Percentiles rank a stretch among this genome's conserved stretches.
Conservation (phyloP, 352 stramenopile species). For the Phytophthora ohioensis region DNA sequence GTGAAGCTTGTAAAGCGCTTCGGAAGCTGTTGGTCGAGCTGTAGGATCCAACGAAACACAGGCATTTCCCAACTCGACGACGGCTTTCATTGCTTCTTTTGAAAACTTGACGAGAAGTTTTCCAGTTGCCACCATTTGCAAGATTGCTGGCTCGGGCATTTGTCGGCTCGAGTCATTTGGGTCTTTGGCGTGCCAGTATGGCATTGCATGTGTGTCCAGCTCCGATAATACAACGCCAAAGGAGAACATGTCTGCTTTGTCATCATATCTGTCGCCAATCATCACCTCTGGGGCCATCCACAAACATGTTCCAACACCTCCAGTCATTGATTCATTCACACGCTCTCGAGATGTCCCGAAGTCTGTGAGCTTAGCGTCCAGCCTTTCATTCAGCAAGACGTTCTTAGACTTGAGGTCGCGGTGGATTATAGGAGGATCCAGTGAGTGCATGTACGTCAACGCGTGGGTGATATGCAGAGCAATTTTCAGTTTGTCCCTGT, state of each 20-base stretch:
- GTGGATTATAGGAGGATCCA: slow-evolving; percentile 49
- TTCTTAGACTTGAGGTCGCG: slow-evolving; percentile 67
- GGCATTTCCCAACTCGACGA: slow-evolving; percentile 41
- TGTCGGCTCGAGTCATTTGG: slow-evolving; percentile 29
- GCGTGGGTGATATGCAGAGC: slow-evolving; percentile 45
- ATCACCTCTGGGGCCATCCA: slow-evolving; percentile 60
- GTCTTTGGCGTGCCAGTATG: slow-evolving; percentile 44
- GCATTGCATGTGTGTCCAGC: slow-evolving; percentile 39
- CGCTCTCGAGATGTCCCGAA: slow-evolving; percentile 49
- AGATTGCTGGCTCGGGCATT: slow-evolving; percentile 48
- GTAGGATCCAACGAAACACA: slow-evolving; percentile 51
- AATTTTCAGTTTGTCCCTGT: slow-evolving; percentile 45
- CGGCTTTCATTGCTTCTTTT: slow-evolving; percentile 8
- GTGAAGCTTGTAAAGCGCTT: slow-evolving; percentile 54
- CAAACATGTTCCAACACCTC: slow-evolving; percentile 42
- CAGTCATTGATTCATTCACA: slow-evolving; percentile 45
- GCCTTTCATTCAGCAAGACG: slow-evolving; percentile 42
- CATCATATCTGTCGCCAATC: slow-evolving; percentile 48
- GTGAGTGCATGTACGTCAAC: slow-evolving; percentile 56
- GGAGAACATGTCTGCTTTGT: slow-evolving; percentile 56
- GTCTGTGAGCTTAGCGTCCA: slow-evolving; percentile 57
- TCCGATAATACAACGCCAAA: slow-evolving; percentile 53
- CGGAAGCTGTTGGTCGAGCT: slow-evolving; percentile 41
- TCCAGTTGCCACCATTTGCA: slow-evolving; percentile 56
- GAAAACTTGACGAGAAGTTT: slow-evolving; percentile 57